Evolutionary conservation across 305 asterid species (phyloP), one percentile per base, ranked within the genome.

Genomic region (Solanum hybrid): DNA sequence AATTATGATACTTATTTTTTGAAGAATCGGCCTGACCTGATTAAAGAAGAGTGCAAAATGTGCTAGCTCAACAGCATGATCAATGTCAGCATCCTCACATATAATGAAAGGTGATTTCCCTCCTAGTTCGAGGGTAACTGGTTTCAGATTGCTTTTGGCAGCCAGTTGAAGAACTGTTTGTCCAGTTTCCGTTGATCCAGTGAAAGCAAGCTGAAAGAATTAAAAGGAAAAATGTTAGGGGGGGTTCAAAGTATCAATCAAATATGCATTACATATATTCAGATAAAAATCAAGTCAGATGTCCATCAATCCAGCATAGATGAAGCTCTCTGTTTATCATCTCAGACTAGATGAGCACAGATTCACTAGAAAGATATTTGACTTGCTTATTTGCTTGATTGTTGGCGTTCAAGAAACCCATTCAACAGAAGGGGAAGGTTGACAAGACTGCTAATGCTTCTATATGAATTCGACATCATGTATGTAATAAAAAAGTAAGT

Each of bases 61-160:
- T 8, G 99, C 98, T 72, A 92, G 93, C 91, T 97, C 99, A 36
- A 95, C 99, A 10, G 99, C 98, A 84, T 92, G 89, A 91, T 96
- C 99, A 86, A 97, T 90, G 84, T 96, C 95, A 90, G 98, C 99
- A 92, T 97, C 99, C 93, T 97, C 99, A 31, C 98, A 97, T 70
- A 96, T 95, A 78, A 97, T 96, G 90, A 97, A 96, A 92, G 99
- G 98, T 27, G 99, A 97, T 94, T 97, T 97, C 37, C 99, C 99
- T 38, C 99, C 99, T 12, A 97, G 99, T 92, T 97, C 99, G 68
- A 97, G 92, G 38, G 99, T 96, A 89, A 96, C 99, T 39, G 98
- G 92, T 92, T 97, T 97, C 76, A 97, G 95, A 94, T 97, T 97
- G 96, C 99, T 97, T 93, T 91, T 93, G 90, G 99, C 98, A 91